A percentile compares a stretch with the other conserved stretches of the same genome.
Evolutionary conservation across 2,329 filamentous ascomycete genomes (phyloP).

Genomic region (Dendrostoma leiphaemia): DNA sequence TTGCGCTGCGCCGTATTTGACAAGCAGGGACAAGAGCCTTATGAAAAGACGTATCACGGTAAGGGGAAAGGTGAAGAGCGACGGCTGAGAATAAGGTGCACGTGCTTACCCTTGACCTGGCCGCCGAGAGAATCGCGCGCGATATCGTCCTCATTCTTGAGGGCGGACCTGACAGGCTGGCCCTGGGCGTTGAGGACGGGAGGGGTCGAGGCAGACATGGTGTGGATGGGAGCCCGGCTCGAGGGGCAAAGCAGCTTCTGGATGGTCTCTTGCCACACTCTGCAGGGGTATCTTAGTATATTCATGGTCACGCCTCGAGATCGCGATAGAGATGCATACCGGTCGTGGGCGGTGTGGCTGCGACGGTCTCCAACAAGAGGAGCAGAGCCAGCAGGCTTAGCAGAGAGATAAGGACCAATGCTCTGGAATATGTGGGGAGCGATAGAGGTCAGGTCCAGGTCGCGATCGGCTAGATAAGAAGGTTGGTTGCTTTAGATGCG

Average conservation of each 20-base stretch:
- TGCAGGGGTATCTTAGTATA: not conserved
- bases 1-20: not conserved
- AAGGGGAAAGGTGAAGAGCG: not conserved
- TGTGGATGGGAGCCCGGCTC: not conserved
- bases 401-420: too few species aligned
- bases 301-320: not conserved
- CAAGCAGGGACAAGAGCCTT: not conserved
- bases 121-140: conserved; percentile 1
- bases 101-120: conserved; percentile 15
- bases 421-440: too few species aligned
- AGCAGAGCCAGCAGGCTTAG: not conserved
- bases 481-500: too few species aligned
- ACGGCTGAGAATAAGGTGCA: not conserved
- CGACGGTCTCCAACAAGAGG: too few species aligned
- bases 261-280: not conserved
- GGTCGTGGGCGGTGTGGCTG: too few species aligned
- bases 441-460: too few species aligned
- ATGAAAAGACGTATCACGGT: not conserved
- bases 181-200: conserved; percentile 18
- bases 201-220: conserved; percentile 9
- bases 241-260: not conserved
- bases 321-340: not conserved
- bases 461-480: too few species aligned
- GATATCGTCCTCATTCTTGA: conserved; percentile 19
- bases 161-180: conserved; percentile 17